phyloP scores from a whole-genome alignment of 768 basidiomycete genomes.

The Lyophyllum semitale region DNA sequence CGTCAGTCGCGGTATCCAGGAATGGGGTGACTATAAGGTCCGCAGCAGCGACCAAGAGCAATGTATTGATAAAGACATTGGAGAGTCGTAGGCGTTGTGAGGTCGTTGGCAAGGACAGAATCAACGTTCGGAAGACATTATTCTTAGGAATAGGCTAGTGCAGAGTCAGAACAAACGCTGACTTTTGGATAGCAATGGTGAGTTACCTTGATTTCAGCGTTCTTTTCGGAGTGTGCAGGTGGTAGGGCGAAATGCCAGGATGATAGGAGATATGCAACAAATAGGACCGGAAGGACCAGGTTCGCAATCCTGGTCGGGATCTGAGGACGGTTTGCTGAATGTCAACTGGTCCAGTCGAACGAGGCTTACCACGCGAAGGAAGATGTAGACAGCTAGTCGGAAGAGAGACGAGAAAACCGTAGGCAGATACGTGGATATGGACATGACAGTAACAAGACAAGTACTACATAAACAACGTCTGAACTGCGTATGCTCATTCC shows the following conservation, averaged over 20 bases:
- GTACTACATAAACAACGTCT: background rate
- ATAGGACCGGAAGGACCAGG: slow-evolving; percentile 31
- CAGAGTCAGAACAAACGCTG: slow-evolving; percentile 2
- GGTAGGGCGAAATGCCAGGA: slow-evolving; percentile 15
- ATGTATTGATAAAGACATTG: slow-evolving; percentile 33
- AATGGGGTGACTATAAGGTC: slow-evolving; percentile 62
- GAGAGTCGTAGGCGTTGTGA: slow-evolving; percentile 27
- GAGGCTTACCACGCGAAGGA: slow-evolving; percentile 49
- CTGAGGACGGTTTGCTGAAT: slow-evolving; percentile 21
- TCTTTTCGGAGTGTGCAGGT: slow-evolving; percentile 11
- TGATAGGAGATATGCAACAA: slow-evolving; percentile 27
- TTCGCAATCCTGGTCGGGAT: slow-evolving; percentile 40
- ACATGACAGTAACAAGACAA: slow-evolving; percentile 9
- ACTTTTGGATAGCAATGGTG: background rate
- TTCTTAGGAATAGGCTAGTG: slow-evolving; percentile 5
- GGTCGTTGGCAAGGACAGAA: slow-evolving; percentile 38
- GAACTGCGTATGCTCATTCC: background rate
- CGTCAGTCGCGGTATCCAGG: slow-evolving; percentile 52
- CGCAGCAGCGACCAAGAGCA: slow-evolving; percentile 31
- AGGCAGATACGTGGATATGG: slow-evolving; percentile 22
- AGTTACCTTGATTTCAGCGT: background rate
- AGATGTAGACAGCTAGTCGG: slow-evolving; percentile 46
- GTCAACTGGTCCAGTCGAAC: background rate
- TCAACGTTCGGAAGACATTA: slow-evolving; percentile 7
- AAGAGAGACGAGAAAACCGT: slow-evolving; percentile 37